phyloP scores from a whole-genome alignment of 208 protist species.

The Acanthamoeba sp. region DNA sequence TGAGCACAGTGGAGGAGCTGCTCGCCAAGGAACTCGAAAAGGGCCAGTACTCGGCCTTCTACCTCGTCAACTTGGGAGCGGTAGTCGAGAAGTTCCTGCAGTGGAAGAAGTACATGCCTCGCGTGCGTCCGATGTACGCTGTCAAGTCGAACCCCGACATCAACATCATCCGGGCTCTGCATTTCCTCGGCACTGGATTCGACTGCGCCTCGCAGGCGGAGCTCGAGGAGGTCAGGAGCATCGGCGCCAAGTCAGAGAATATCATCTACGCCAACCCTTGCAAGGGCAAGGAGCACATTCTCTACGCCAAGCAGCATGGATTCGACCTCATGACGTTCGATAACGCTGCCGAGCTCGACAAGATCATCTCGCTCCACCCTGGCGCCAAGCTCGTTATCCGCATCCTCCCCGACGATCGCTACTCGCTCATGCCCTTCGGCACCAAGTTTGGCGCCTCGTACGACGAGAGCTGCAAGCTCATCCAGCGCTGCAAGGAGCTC shows the following conservation, averaged over 20 bases:
- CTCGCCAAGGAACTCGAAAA: conserved; percentile 30
- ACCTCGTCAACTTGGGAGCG: conserved; percentile 82
- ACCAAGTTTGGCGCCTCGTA: conserved; percentile 92
- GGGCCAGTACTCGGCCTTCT: conserved; percentile 77
- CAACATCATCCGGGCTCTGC: conserved; percentile 85
- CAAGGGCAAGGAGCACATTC: conserved; percentile 90
- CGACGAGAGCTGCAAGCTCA: conserved; percentile 80
- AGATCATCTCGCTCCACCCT: conserved; percentile 90
- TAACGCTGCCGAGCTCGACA: conserved; percentile 89
- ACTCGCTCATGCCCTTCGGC: conserved; percentile 88
- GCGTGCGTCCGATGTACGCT: conserved; percentile 87
- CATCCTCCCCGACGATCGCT: conserved; percentile 88
- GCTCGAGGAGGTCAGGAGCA: conserved; percentile 84
- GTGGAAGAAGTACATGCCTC: conserved; percentile 81
- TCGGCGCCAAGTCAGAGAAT: conserved; percentile 85
- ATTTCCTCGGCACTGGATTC: conserved; percentile 87
- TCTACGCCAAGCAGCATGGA: conserved; percentile 80
- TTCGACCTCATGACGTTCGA: conserved; percentile 92
- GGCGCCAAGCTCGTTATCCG: conserved; percentile 90
- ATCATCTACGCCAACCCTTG: conserved; percentile 94
- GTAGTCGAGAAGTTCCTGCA: conserved; percentile 75
- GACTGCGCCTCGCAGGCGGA: conserved; percentile 92
- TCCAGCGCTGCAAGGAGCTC: conserved; percentile 73
- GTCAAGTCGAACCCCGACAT: conserved; percentile 93
- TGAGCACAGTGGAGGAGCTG: conserved; percentile 59